Conservation (phyloP, 2,329 filamentous ascomycete genomes). For the Zasmidium citrigriseum region DNA sequence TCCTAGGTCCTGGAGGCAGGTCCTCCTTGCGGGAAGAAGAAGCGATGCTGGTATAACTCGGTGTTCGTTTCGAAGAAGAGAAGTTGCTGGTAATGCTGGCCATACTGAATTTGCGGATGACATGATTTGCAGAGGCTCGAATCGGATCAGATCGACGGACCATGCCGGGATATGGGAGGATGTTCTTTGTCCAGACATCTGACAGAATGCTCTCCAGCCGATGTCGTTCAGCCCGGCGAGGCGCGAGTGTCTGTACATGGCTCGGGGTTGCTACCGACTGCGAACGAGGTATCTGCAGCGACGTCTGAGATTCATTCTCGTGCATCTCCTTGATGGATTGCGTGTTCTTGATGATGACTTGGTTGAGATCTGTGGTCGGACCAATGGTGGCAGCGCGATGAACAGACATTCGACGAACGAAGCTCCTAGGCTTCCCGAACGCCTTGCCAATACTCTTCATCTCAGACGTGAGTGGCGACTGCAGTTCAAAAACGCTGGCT, state of each 20-base stretch:
- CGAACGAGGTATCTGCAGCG: constrained; percentile 69
- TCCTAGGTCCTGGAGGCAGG: constrained; percentile 9
- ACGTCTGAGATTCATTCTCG: constrained; percentile 42
- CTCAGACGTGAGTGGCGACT: constrained; percentile 66
- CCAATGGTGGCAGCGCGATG: constrained; percentile 76
- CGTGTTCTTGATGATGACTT: constrained; percentile 87
- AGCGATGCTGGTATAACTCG: constrained; percentile 53
- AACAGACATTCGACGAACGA: constrained; percentile 72
- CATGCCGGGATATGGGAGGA: constrained; percentile 83
- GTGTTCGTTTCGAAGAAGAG: constrained; percentile 70
- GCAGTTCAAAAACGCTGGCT: constrained; percentile 52
- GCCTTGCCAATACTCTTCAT: constrained; percentile 74
- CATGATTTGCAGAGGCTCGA: constrained; percentile 75
- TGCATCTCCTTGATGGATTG: constrained; percentile 62
- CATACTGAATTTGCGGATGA: constrained; percentile 86
- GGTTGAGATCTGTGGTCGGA: constrained; percentile 66
- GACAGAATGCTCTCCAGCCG: constrained; percentile 72
- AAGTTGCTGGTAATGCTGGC: constrained; percentile 78
- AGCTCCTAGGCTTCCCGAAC: constrained; percentile 68
- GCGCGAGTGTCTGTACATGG: constrained; percentile 69
- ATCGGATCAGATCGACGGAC: constrained; percentile 68
- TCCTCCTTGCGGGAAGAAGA: constrained; percentile 32
- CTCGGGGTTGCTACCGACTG: constrained; percentile 75
- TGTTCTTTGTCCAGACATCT: constrained; percentile 82
- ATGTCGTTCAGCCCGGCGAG: constrained; percentile 72